A percentile compares a stretch with the other conserved stretches of the same genome.
These are phyloP conservation scores for Aspergillus sp. DNA, from an alignment of 2,329 filamentous ascomycete genomes.

Conservation along the genomic window DNA sequence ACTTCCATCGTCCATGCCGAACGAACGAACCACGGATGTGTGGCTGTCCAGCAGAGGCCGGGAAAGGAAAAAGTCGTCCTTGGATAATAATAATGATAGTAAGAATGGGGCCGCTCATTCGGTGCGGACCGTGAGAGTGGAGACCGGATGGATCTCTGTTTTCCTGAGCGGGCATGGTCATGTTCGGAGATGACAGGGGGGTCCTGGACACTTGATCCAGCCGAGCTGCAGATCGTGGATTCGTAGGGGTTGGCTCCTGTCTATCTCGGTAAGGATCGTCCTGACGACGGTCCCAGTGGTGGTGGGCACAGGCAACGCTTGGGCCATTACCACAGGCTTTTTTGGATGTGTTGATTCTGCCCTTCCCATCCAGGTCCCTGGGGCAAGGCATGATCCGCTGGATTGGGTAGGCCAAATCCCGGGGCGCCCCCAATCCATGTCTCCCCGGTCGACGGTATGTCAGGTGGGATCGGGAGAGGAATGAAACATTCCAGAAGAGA, in stretches of 20 bases:
- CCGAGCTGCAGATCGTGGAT: not conserved
- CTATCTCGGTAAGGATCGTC: slow-evolving; percentile 1
- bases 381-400: slow-evolving; percentile 4
- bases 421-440: not conserved
- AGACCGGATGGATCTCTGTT: not conserved
- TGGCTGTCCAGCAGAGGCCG: too few species aligned
- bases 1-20: too few species aligned
- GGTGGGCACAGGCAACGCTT: not conserved
- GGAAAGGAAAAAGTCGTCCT: not conserved
- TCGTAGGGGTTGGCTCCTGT: not conserved
- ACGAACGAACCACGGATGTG: too few species aligned
- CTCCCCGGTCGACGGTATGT: not conserved
- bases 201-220: not conserved
- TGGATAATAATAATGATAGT: too few species aligned
- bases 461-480: not conserved
- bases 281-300: not conserved
- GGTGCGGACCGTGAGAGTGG: slow-evolving; percentile 1
- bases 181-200: not conserved
- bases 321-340: not conserved
- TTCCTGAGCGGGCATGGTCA: not conserved
- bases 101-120: slow-evolving; percentile 3
- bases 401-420: slow-evolving; percentile 4
- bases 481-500: not conserved
- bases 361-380: not conserved
- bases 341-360: not conserved